Base-by-base conservation (phyloP, 352 stramenopile genomes). In the Globisporangium paddicum region DNA sequence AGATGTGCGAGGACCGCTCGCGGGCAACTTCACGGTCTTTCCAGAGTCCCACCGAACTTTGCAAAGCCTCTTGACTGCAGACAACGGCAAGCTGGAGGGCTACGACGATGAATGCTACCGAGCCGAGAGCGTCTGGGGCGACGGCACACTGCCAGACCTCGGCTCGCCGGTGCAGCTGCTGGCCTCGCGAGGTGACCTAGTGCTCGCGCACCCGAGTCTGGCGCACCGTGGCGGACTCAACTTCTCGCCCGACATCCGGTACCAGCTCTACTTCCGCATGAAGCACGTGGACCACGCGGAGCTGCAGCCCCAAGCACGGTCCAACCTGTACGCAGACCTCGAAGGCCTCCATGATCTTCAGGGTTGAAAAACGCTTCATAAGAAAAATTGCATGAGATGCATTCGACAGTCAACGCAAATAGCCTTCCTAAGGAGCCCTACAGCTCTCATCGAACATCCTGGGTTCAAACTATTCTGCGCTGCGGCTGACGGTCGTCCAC, bases 241-340 rank as follows among this genome's bases (percentile, higher is more conserved):
- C 69, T 93, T 90, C 53, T 91, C 79, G 2, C 81, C 77, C 0
- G 75, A 93, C 55, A 82, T 93, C 42, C 79, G 81, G 23, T 93
- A 93, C 57, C 83, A 91, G 66, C 56, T 93, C 11, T 91, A 91
- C 76, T 91, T 91, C 45, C 83, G 83, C 26, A 73, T 93, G 57
- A 93, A 91, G 67, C 81, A 93, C 67, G 70, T 77, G 18, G 58
- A 74, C 19, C 67, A 90, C 40, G 61, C 73, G 18, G 51, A 46
- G 9, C 68, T 79, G 6, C 66, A 85, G 41, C 26, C 59, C 3
- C 34, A 62, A 5, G 70, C 68, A 9, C 19, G 9, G 3, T 52
- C 51, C 2, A 56, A 86, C 42, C 53, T 89, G 5, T 93, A 66
- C 60, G 65, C 68, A 6, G 80, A 90, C 55, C 68, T 87, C 35